Evolutionary conservation across 2,329 filamentous ascomycete genomes (phyloP).

Genomic region (Cytospora schulzeri): DNA sequence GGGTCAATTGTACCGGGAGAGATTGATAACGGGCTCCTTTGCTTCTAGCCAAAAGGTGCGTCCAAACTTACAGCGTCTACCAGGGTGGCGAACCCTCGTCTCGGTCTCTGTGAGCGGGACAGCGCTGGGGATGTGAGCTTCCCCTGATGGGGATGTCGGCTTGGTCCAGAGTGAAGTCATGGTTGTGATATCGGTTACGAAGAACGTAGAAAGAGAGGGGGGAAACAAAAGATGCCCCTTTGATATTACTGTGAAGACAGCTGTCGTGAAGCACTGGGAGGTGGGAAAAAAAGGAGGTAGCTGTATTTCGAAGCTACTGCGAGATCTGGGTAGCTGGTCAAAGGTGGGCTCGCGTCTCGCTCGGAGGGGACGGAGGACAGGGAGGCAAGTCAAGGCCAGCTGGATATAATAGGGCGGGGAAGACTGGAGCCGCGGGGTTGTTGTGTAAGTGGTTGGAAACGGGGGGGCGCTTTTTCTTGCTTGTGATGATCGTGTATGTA

Average conservation of each 20-base stretch:
- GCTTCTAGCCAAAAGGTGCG: not conserved
- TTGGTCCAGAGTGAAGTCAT: conserved; percentile 32
- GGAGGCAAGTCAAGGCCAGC: not conserved
- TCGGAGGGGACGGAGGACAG: not conserved
- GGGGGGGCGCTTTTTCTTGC: not conserved
- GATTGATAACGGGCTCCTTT: not conserved
- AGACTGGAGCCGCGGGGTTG: conserved; percentile 5
- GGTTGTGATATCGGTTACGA: not conserved
- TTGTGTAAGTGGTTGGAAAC: conserved; percentile 9
- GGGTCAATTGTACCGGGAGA: not conserved
- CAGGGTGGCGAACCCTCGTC: conserved; percentile 24
- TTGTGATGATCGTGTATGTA: not conserved
- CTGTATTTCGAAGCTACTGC: conserved; percentile 5
- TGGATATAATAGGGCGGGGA: not conserved
- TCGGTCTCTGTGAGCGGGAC: conserved; percentile 20
- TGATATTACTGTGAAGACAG: not conserved
- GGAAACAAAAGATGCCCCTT: not conserved
- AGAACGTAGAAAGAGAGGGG: not conserved
- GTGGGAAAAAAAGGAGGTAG: not conserved
- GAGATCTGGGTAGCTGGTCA: not conserved
- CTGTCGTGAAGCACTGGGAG: not conserved
- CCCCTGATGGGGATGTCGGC: conserved; percentile 7
- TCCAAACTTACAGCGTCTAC: conserved; percentile 20
- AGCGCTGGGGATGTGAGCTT: conserved; percentile 18
- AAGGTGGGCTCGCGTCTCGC: not conserved